These are phyloP conservation scores for Tagetes erecta DNA, from an alignment of 129 eudicot genomes.

Conservation along the genomic window DNA sequence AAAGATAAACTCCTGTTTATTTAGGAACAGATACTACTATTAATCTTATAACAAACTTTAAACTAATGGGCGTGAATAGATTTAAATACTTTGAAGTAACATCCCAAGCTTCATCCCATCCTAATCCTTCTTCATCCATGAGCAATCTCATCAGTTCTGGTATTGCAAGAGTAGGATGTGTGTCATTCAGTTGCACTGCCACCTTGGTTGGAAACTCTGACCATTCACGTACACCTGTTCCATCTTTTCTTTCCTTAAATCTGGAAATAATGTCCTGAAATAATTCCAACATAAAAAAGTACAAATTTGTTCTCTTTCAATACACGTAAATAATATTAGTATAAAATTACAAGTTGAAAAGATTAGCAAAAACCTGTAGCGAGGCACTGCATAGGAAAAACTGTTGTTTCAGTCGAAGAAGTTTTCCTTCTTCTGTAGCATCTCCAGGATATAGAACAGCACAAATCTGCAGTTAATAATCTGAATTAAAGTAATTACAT, in stretches of 20 bases:
- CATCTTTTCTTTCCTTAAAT: slow-evolving; percentile 85
- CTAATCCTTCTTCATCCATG: slow-evolving; percentile 97
- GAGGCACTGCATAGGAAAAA: slow-evolving; percentile 98
- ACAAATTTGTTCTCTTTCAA: slow-evolving; percentile 8
- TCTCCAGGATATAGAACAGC: slow-evolving; percentile 99
- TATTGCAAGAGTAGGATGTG: slow-evolving; percentile 98
- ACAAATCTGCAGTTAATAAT: slow-evolving; percentile 70
- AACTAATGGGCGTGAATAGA: neutral
- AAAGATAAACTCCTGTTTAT: slow-evolving; percentile 19
- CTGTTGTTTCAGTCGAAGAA: slow-evolving; percentile 92
- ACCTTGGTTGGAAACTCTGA: slow-evolving; percentile 91
- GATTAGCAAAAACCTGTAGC: slow-evolving; percentile 74
- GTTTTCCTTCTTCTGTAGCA: slow-evolving; percentile 92
- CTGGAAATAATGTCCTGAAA: slow-evolving; percentile 88
- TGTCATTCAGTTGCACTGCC: slow-evolving; percentile 96
- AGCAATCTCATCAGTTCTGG: slow-evolving; percentile 96
- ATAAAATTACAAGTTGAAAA: slow-evolving; percentile 4
- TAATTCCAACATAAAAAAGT: slow-evolving; percentile 14
- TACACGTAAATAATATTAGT: neutral
- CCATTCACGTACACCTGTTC: slow-evolving; percentile 56
- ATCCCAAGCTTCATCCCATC: slow-evolving; percentile 99
- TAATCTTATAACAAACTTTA: slow-evolving; percentile 6
- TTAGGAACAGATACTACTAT: slow-evolving; percentile 22
- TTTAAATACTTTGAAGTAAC: slow-evolving; percentile 68
- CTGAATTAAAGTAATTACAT: slow-evolving; percentile 7